phyloP scores from a whole-genome alignment of 2,329 filamentous ascomycete species.

The Fulvia fulva region DNA sequence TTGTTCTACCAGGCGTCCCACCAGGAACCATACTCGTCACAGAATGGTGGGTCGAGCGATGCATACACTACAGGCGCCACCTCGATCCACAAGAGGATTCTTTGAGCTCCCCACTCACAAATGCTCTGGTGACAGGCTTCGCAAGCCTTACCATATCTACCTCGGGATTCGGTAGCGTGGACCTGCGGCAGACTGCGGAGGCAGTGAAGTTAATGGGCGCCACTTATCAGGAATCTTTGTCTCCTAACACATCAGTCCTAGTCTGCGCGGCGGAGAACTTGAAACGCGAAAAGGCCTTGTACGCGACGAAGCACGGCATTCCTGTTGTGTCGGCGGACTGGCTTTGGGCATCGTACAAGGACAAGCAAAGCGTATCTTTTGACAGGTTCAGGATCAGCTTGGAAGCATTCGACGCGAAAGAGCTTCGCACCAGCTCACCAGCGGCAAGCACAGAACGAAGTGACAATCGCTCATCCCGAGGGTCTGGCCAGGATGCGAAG shows the following conservation, averaged over 20 bases:
- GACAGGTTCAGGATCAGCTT: slow-evolving; percentile 32
- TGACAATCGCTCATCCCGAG: slow-evolving; percentile 1
- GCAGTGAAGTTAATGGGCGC: slow-evolving; percentile 68
- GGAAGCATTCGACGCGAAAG: slow-evolving; percentile 18
- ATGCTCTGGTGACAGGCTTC: slow-evolving; percentile 52
- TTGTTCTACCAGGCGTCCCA: slow-evolving; percentile 24
- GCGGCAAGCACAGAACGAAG: slow-evolving; percentile 15
- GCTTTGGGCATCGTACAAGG: slow-evolving; percentile 75
- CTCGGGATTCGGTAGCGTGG: slow-evolving; percentile 52
- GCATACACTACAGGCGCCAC: slow-evolving; percentile 70
- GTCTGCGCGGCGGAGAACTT: slow-evolving; percentile 53
- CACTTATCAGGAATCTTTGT: slow-evolving; percentile 73
- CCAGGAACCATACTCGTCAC: slow-evolving; percentile 57
- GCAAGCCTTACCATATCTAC: slow-evolving; percentile 57
- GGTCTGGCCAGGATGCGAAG: slow-evolving; percentile 7
- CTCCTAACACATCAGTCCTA: slow-evolving; percentile 67
- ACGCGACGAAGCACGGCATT: slow-evolving; percentile 70
- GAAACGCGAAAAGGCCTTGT: slow-evolving; percentile 71
- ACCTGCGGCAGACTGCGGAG: slow-evolving; percentile 79
- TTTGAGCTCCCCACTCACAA: slow-evolving; percentile 71
- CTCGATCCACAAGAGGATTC: slow-evolving; percentile 66
- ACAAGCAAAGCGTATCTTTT: slow-evolving; percentile 47
- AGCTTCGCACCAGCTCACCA: slow-evolving; percentile 10
- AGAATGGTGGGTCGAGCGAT: slow-evolving; percentile 90
- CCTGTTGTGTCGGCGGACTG: slow-evolving; percentile 78